Conservation (phyloP, 805 yeast genomes). For the Dipodascopsis uninucleata region DNA sequence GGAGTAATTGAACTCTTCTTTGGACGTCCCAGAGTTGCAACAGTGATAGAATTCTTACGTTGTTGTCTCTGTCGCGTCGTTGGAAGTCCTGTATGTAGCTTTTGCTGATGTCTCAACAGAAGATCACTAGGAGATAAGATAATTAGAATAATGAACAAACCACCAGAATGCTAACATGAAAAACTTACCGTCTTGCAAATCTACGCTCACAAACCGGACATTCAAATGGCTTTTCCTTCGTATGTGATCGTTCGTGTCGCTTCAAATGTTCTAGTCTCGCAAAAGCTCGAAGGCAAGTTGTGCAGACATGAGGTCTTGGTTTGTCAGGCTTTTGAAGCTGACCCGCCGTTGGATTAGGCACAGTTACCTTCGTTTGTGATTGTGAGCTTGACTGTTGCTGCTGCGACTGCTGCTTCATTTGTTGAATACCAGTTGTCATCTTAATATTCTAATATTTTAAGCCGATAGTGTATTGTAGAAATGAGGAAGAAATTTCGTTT, state of each 20-base stretch:
- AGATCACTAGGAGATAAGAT: slow-evolving; percentile 34
- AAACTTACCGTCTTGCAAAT: slow-evolving; percentile 67
- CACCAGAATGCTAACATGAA: slow-evolving; percentile 38
- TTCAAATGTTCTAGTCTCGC: slow-evolving; percentile 92
- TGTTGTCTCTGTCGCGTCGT: slow-evolving; percentile 17
- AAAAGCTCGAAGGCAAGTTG: slow-evolving; percentile 90
- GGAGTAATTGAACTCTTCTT: slow-evolving; percentile 5
- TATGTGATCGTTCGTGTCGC: slow-evolving; percentile 90
- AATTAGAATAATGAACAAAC: not conserved
- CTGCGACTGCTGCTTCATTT: no score
- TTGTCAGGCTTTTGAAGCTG: slow-evolving; percentile 63
- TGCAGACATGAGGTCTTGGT: slow-evolving; percentile 89
- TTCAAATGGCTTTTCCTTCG: slow-evolving; percentile 93
- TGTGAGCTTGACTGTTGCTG: no score
- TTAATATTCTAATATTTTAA: no score
- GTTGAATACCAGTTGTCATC: no score
- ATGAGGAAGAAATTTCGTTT: no score
- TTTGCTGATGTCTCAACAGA: slow-evolving; percentile 87
- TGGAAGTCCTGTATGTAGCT: slow-evolving; percentile 52
- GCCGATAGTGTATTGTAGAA: no score
- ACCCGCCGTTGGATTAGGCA: slow-evolving; percentile 5
- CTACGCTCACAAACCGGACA: slow-evolving; percentile 96
- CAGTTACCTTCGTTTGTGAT: no score
- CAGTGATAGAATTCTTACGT: slow-evolving; percentile 25
- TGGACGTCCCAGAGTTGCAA: slow-evolving; percentile 23